These are phyloP conservation scores for Neonectria hederae DNA, from an alignment of 2,329 filamentous ascomycete genomes.

Conservation along the genomic window DNA sequence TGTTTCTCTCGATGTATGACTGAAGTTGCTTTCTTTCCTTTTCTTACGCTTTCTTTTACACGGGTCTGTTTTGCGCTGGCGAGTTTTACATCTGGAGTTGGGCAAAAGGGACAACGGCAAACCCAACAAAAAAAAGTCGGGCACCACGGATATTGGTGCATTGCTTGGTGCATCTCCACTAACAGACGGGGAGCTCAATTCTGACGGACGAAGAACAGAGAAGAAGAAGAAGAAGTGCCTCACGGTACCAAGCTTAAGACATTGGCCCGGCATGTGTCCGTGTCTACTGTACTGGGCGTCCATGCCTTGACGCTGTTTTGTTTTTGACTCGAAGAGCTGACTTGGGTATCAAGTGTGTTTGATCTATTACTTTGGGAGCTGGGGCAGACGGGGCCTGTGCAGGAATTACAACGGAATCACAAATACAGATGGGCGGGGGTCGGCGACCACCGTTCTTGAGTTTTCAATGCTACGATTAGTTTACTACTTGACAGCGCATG, in stretches of 20 bases:
- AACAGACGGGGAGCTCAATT: constrained; percentile 12
- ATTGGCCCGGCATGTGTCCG: constrained; percentile 17
- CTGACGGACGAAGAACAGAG: constrained; percentile 7
- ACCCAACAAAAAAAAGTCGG: constrained; percentile 20
- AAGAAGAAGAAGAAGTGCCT: constrained; percentile 20
- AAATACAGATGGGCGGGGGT: not conserved
- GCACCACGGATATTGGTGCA: constrained; percentile 19
- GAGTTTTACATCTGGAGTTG: constrained; percentile 36
- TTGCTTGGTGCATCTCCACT: constrained; percentile 8
- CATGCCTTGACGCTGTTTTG: not conserved
- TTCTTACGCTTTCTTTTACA: constrained; percentile 9
- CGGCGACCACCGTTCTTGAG: no score
- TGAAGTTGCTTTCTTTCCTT: constrained; percentile 18
- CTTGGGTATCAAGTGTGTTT: constrained; percentile 16
- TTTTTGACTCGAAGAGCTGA: constrained; percentile 8
- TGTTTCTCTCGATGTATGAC: constrained; percentile 18
- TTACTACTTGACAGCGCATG: not conserved
- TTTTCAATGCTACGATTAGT: not conserved
- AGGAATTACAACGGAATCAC: constrained; percentile 10
- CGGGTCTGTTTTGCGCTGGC: constrained; percentile 15
- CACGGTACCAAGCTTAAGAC: constrained; percentile 24
- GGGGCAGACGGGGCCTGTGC: not conserved
- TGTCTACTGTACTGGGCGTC: constrained; percentile 1
- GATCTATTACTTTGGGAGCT: constrained; percentile 4
- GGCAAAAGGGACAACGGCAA: constrained; percentile 27